A percentile compares a stretch with the other conserved stretches of the same genome.
phyloP scores from a whole-genome alignment of 345 rosid species.

The Rhodamnia rubescens region DNA sequence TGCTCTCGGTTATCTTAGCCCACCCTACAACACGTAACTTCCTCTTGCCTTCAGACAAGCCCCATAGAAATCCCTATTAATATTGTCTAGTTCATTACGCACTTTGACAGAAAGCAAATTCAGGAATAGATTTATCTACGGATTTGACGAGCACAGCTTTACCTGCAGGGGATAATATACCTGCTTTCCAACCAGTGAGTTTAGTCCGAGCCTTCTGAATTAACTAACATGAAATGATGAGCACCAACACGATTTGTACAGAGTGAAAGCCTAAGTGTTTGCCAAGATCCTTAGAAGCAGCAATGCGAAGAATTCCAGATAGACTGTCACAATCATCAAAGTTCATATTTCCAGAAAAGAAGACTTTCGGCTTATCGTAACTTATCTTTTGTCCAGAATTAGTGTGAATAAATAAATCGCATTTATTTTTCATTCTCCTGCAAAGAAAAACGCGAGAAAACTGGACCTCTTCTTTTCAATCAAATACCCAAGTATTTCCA shows the following conservation, averaged over 20 bases:
- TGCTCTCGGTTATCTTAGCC: background rate
- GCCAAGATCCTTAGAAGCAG: background rate
- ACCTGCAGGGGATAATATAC: too few species aligned
- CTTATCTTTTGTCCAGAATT: background rate
- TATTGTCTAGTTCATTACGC: too few species aligned
- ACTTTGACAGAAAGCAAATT: too few species aligned
- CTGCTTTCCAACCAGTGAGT: background rate
- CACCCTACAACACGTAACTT: background rate
- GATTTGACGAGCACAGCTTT: too few species aligned
- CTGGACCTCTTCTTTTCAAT: background rate
- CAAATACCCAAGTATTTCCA: background rate
- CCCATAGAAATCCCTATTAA: too few species aligned
- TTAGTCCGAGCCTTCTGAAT: background rate
- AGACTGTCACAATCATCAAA: too few species aligned
- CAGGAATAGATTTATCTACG: too few species aligned
- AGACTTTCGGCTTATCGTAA: background rate
- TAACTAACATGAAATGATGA: background rate
- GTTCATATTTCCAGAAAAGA: background rate
- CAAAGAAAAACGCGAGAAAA: background rate
- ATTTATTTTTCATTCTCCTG: too few species aligned
- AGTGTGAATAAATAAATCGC: too few species aligned
- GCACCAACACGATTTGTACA: background rate
- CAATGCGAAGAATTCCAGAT: background rate
- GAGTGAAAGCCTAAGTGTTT: background rate
- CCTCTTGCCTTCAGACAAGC: background rate